These are phyloP conservation scores for Yamadazyma kitorensis DNA, from an alignment of 805 yeast genomes.

Conservation along the genomic window DNA sequence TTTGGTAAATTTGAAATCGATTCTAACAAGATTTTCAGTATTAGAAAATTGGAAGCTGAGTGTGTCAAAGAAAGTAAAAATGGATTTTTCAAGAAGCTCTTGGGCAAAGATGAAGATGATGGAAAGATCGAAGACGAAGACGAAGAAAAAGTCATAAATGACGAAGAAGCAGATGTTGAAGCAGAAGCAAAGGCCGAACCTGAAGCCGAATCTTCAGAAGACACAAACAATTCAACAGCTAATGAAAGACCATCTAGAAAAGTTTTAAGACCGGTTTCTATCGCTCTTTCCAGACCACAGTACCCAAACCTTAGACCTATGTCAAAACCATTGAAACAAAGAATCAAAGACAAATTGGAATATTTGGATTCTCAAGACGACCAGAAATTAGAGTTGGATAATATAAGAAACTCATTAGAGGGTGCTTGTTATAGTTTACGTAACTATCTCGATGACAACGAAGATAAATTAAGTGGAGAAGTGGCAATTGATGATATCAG, in stretches of 20 bases:
- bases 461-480: constrained; percentile 33
- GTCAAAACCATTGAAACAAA: constrained; percentile 38
- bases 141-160: no score
- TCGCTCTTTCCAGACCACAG: constrained; percentile 46
- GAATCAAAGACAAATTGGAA: constrained; percentile 47
- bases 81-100: constrained; percentile 24
- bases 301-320: constrained; percentile 38
- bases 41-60: constrained; percentile 43
- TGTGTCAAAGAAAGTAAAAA: constrained; percentile 30
- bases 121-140: constrained; percentile 13
- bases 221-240: constrained; percentile 16
- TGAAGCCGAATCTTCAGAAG: constrained; percentile 17
- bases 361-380: constrained; percentile 54
- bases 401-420: constrained; percentile 68
- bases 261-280: constrained; percentile 18
- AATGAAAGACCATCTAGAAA: constrained; percentile 15
- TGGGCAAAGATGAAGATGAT: constrained; percentile 22
- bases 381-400: constrained; percentile 52
- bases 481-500: constrained; percentile 16
- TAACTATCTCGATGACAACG: constrained; percentile 53
- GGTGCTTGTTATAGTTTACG: constrained; percentile 69
- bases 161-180: constrained; percentile 9
- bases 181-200: constrained; percentile 15
- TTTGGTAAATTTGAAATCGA: constrained; percentile 45
- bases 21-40: constrained; percentile 47